Percentiles rank a stretch among this genome's conserved stretches.
These are phyloP conservation scores for Globisporangium yorkense DNA, from an alignment of 352 stramenopile genomes.

Conservation along the genomic window DNA sequence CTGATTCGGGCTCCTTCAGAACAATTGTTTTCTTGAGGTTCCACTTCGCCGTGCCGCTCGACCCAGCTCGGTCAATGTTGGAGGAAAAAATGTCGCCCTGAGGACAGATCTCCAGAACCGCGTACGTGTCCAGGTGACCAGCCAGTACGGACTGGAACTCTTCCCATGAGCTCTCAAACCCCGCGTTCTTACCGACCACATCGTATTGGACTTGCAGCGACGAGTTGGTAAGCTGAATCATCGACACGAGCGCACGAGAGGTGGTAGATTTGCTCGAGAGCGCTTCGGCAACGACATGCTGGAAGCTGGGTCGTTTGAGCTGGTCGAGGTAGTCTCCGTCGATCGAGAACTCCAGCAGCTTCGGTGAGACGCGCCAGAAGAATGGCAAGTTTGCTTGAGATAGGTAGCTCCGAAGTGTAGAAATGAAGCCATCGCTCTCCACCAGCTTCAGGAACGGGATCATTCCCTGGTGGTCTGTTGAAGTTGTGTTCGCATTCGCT, in stretches of 20 bases:
- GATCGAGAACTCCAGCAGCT: conserved; percentile 52
- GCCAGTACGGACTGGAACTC: conserved; percentile 57
- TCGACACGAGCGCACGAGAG: conserved; percentile 28
- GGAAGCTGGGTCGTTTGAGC: conserved; percentile 36
- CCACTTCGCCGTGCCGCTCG: conserved; percentile 52
- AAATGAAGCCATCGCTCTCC: conserved; percentile 44
- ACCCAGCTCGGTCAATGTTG: conserved; percentile 32
- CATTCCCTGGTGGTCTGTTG: conserved; percentile 21
- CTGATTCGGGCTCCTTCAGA: conserved; percentile 43
- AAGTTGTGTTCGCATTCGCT: conserved; percentile 4
- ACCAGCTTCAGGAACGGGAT: conserved; percentile 42
- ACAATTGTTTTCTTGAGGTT: conserved; percentile 44
- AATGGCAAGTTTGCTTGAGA: conserved; percentile 39
- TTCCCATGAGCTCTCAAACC: conserved; percentile 42
- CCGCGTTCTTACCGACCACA: conserved; percentile 43
- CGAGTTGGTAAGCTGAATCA: conserved; percentile 48
- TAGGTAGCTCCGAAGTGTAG: conserved; percentile 38
- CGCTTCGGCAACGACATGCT: conserved; percentile 45
- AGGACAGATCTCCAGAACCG: conserved; percentile 53
- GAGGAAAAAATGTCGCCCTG: conserved; percentile 62
- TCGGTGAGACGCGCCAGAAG: conserved; percentile 56
- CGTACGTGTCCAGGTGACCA: conserved; percentile 58
- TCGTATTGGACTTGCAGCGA: conserved; percentile 57
- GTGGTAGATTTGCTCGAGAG: conserved; percentile 23
- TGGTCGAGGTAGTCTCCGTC: conserved; percentile 48